Base-by-base conservation (phyloP, 73 alveolate genomes). In the Paramecium caudatum region DNA sequence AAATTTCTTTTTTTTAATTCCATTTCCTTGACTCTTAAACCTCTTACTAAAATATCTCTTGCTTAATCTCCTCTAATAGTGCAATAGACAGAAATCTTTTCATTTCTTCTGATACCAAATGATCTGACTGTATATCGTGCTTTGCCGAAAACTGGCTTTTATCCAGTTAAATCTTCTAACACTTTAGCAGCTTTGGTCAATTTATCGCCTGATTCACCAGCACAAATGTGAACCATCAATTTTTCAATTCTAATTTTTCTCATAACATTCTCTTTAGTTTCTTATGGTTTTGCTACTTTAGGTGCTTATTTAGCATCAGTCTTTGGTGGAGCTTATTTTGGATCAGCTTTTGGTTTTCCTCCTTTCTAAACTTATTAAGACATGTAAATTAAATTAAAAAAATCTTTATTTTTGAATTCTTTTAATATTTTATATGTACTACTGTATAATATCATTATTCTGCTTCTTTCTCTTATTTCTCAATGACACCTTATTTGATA, bases 31-130 rank as follows among this genome's bases (percentile, higher is more conserved):
- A 94, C 97, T 83, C 93, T 94, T 61, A 94, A 55, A 39, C 97
- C 97, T 78, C 92, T 86, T 78, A 90, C 87, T 43, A 94, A 87
- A 90, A 94, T 82, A 37, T 94, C 96, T 88, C 92, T 93, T 47
- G 97, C 97, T 83, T 94, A 91, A 68, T 86, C 95, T 23, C 97
- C 97, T 78, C 97, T 88, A 47, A 94, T 94, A 16, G 97, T 94
- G 70, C 85, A 86, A 85, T 83, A 94, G 48, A 91, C 94, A 33
- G 96, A 95, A 41, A 94, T 94, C 80, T 94, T 94, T 81, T 94
- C 97, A 81, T 94, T 94, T 86, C 97, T 84, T 90, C 92, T 92
- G 84, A 94, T 94, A 45, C 96, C 94, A 63, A 94, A 94, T 30
- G 97, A 91, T 86, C 97, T 84, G 47, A 94, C 91, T 48, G 97